These are phyloP conservation scores for Syzygium oleosum DNA, from an alignment of 345 rosid genomes.

Conservation along the genomic window DNA sequence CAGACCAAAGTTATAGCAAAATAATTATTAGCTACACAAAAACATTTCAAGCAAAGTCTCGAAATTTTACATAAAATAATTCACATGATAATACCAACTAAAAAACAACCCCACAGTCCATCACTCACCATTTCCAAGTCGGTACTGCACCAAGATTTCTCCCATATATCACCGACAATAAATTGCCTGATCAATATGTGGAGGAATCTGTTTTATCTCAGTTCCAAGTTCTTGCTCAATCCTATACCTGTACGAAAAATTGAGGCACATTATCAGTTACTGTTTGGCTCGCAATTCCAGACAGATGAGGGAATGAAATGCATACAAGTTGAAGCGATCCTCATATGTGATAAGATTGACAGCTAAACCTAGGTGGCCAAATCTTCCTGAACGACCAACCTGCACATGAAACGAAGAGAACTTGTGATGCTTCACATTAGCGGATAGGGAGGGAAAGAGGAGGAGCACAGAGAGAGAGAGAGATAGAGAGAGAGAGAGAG, in stretches of 20 bases:
- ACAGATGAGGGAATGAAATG: neutral
- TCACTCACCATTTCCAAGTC: constrained; percentile 35
- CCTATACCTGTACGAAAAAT: constrained; percentile 74
- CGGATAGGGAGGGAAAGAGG: neutral
- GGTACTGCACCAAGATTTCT: neutral
- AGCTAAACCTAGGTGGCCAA: constrained; percentile 99
- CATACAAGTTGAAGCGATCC: constrained; percentile 97
- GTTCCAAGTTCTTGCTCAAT: constrained; percentile 99
- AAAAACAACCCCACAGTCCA: neutral
- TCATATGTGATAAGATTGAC: constrained; percentile 98
- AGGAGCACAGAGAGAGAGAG: neutral
- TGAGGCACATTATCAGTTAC: neutral
- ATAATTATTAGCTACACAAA: neutral
- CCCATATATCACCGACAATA: constrained; percentile 62
- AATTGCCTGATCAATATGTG: constrained; percentile 86
- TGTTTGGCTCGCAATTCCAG: neutral
- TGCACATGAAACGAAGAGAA: constrained; percentile 12
- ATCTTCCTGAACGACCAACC: constrained; percentile 99
- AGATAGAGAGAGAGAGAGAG: neutral
- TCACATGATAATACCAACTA: neutral
- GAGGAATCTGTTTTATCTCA: constrained; percentile 97
- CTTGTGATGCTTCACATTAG: neutral
- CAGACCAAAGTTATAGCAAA: neutral
- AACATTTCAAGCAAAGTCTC: neutral
- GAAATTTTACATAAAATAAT: neutral